These are phyloP conservation scores for Penicillium subrubescens DNA, from an alignment of 495 filamentous ascomycete genomes.

Conservation along the genomic window DNA sequence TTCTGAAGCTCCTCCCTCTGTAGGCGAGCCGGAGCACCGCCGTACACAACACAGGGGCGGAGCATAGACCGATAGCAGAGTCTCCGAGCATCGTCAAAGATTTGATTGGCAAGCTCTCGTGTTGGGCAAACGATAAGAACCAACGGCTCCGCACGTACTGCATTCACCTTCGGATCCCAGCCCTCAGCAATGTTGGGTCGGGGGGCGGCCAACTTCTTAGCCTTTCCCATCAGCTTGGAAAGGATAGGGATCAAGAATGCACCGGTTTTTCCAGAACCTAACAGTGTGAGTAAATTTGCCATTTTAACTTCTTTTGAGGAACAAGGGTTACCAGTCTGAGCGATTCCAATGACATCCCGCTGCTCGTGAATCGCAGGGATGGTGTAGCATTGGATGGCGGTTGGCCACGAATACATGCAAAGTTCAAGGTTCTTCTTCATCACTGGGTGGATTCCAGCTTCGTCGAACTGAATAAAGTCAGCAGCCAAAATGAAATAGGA, in stretches of 20 bases:
- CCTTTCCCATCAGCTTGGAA: conserved; percentile 92
- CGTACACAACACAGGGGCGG: conserved; percentile 89
- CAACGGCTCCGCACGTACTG: conserved; percentile 76
- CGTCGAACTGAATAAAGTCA: conserved; percentile 55
- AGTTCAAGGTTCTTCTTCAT: conserved; percentile 77
- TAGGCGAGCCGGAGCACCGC: conserved; percentile 67
- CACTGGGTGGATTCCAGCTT: conserved; percentile 82
- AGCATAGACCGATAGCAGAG: conserved; percentile 94
- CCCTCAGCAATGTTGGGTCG: conserved; percentile 62
- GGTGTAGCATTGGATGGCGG: conserved; percentile 82
- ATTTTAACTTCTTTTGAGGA: background rate
- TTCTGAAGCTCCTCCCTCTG: conserved; percentile 72
- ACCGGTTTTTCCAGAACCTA: conserved; percentile 94
- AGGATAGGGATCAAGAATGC: conserved; percentile 89
- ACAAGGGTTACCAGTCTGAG: conserved; percentile 81
- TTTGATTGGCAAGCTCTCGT: conserved; percentile 88
- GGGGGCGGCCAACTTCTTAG: conserved; percentile 74
- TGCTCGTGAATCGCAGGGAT: conserved; percentile 74
- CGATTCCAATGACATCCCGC: conserved; percentile 80
- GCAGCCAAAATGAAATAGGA: conserved; percentile 50
- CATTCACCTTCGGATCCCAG: conserved; percentile 42
- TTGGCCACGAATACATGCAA: conserved; percentile 66
- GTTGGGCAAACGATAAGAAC: conserved; percentile 84
- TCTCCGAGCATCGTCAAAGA: conserved; percentile 89
- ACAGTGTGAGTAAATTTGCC: conserved; percentile 9